These are phyloP conservation scores for Scedosporium dehoogii DNA, from an alignment of 2,329 filamentous ascomycete species.

Conservation along the genomic window DNA sequence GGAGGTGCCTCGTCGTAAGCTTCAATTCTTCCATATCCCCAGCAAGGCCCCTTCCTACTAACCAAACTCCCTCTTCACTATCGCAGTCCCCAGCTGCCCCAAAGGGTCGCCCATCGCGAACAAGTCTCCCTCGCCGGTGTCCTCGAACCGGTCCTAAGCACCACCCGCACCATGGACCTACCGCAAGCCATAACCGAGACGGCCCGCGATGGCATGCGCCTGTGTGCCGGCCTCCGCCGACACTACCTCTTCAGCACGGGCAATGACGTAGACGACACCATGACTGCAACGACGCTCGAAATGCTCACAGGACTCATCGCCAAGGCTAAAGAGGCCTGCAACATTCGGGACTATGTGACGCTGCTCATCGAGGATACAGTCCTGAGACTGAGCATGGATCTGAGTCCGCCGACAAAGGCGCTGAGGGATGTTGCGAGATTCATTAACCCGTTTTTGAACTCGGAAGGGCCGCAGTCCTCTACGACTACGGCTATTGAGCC, in stretches of 20 bases:
- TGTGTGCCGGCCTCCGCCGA: conserved; percentile 6
- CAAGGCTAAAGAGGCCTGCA: conserved; percentile 6
- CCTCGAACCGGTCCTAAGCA: conserved; percentile 3
- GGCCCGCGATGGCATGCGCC: conserved; percentile 8
- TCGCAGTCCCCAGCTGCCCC: background rate
- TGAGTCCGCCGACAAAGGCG: background rate
- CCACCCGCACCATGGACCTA: conserved; percentile 8
- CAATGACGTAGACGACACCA: background rate
- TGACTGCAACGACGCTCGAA: background rate
- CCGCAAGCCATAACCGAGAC: conserved; percentile 11
- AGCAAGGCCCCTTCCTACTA: background rate
- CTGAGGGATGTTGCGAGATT: conserved; percentile 8
- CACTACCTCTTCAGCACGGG: conserved; percentile 7
- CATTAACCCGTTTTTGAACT: conserved; percentile 11
- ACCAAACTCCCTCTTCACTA: background rate
- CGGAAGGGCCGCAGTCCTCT: background rate
- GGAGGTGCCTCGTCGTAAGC: background rate
- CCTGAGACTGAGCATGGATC: conserved; percentile 4
- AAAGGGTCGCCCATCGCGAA: conserved; percentile 8
- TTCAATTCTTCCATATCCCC: background rate
- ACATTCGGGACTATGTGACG: conserved; percentile 10
- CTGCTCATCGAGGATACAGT: conserved; percentile 9
- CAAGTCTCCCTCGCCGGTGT: conserved; percentile 8
- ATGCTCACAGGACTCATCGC: background rate
- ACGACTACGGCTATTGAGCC: background rate